A percentile compares a stretch with the other conserved stretches of the same genome.
These are phyloP conservation scores for Solanum bulbocastanum DNA, from an alignment of 257 asterid genomes.

Conservation along the genomic window DNA sequence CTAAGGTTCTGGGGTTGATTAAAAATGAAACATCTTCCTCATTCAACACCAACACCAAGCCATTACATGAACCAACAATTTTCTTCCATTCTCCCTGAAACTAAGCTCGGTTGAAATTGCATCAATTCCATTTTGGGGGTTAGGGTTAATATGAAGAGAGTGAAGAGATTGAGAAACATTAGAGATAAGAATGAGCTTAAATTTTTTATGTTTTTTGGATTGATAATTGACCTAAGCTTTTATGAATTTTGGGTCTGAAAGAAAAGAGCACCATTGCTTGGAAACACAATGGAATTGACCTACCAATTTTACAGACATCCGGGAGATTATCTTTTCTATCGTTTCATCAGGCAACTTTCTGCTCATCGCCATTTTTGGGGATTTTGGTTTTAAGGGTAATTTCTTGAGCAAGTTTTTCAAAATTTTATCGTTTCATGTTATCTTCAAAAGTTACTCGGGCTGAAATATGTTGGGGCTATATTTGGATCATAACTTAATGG, in stretches of 20 bases:
- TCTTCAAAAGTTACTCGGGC: no score
- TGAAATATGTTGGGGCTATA: no score
- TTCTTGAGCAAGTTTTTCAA: no score
- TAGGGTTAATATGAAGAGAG: neutral
- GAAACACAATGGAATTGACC: neutral
- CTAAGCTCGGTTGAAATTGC: neutral
- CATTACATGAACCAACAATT: neutral
- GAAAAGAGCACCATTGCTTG: neutral
- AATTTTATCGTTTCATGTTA: no score
- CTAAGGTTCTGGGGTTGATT: neutral
- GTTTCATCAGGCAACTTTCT: neutral
- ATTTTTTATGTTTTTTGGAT: neutral
- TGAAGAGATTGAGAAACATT: neutral
- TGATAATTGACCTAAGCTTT: conserved; percentile 4
- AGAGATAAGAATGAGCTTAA: conserved; percentile 4
- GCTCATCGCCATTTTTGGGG: neutral
- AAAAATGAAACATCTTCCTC: neutral
- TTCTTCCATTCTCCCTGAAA: neutral
- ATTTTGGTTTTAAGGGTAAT: no score
- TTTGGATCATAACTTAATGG: no score
- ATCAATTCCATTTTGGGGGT: neutral
- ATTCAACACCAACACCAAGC: neutral
- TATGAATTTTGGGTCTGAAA: conserved; percentile 14
- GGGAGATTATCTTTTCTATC: neutral
- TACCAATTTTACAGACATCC: neutral